Percentiles rank a stretch among this genome's conserved stretches.
These are phyloP conservation scores for Rhynchosporium graminicola DNA, from an alignment of 2,329 filamentous ascomycete genomes.

Conservation along the genomic window DNA sequence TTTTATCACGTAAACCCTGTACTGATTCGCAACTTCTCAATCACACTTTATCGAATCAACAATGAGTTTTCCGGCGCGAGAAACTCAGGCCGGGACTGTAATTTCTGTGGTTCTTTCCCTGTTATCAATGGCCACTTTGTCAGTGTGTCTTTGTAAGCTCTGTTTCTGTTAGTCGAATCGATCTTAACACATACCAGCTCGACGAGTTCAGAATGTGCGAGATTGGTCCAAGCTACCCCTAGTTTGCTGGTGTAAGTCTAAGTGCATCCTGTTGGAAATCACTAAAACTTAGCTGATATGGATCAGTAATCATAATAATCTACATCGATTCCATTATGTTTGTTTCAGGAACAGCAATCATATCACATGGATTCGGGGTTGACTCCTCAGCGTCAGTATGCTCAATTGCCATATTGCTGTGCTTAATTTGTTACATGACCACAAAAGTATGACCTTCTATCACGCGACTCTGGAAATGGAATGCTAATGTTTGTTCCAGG, in stretches of 20 bases:
- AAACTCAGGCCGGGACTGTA: slow-evolving; percentile 27
- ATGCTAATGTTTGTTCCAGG: slow-evolving; percentile 13
- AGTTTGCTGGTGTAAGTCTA: slow-evolving; percentile 35
- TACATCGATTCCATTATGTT: slow-evolving; percentile 63
- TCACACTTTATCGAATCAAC: neutral
- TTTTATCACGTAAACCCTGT: neutral
- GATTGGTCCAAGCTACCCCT: slow-evolving; percentile 34
- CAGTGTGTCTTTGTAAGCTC: slow-evolving; percentile 33
- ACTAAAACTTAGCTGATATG: slow-evolving; percentile 8
- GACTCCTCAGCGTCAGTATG: slow-evolving; percentile 54
- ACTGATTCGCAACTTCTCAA: neutral
- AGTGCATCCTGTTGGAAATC: neutral
- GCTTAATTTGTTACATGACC: slow-evolving; percentile 61
- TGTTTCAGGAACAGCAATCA: slow-evolving; percentile 56
- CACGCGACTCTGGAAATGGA: no score
- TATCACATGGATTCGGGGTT: slow-evolving; percentile 59
- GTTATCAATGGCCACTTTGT: slow-evolving; percentile 30
- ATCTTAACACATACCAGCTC: slow-evolving; percentile 26
- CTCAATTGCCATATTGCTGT: slow-evolving; percentile 59
- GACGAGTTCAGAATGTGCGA: slow-evolving; percentile 33
- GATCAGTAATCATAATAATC: slow-evolving; percentile 59
- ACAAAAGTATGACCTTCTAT: slow-evolving; percentile 52
- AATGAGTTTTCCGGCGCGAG: slow-evolving; percentile 11
- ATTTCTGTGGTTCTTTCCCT: slow-evolving; percentile 30
- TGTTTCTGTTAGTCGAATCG: neutral